Percentiles rank a stretch among this genome's conserved stretches.
Conservation (phyloP, 345 rosid species). For the Arabis hirsuta region DNA sequence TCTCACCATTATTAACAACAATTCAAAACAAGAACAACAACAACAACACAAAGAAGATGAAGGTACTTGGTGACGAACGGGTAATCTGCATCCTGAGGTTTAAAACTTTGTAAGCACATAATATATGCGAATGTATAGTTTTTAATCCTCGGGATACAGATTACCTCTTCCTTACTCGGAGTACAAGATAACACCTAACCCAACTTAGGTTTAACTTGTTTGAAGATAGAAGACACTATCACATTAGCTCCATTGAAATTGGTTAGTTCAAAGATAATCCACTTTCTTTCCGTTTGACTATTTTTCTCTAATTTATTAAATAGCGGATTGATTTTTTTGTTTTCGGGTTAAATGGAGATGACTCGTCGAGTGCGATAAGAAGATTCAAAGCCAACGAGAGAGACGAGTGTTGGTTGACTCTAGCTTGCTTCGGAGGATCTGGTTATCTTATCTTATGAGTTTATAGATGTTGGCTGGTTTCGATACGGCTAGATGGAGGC, state of each 20-base stretch:
- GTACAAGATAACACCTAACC: constrained; percentile 1
- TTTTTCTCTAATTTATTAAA: background rate
- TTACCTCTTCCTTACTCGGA: constrained; percentile 38
- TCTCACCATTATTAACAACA: constrained; percentile 11
- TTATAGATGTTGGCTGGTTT: no score
- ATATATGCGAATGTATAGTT: constrained; percentile 3
- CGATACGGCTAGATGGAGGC: no score
- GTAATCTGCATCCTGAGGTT: constrained; percentile 51
- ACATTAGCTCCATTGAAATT: background rate
- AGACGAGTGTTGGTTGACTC: no score
- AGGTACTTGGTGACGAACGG: constrained; percentile 29
- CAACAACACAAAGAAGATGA: background rate
- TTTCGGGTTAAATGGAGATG: no score
- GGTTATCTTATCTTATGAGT: no score
- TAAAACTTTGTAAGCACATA: constrained; percentile 15
- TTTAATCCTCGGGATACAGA: constrained; percentile 45
- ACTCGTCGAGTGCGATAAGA: no score
- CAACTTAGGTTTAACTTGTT: constrained; percentile 1
- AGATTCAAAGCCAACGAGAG: no score
- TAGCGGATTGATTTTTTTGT: no score
- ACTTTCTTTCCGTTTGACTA: background rate
- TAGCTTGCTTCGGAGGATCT: no score
- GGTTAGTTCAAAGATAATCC: constrained; percentile 16
- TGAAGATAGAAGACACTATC: background rate
- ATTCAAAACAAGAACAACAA: constrained; percentile 12